Percentiles rank a stretch among this genome's conserved stretches.
These are phyloP conservation scores for Quercus berberidifolia DNA, from an alignment of 306 rosid genomes.

Conservation along the genomic window DNA sequence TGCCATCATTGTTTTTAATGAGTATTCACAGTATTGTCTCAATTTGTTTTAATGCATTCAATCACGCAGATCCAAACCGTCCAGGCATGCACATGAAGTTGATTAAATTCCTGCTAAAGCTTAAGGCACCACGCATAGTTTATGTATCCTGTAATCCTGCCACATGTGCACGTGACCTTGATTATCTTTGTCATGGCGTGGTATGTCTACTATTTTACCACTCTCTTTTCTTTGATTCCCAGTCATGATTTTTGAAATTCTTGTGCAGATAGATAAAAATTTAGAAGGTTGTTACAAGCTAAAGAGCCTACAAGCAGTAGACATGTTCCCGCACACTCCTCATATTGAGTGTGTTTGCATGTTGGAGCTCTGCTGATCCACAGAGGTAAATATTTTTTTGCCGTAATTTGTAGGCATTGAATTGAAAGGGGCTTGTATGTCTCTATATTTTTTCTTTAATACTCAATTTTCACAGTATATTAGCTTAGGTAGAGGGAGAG, in stretches of 20 bases:
- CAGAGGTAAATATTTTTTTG: constrained; percentile 1
- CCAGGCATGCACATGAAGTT: constrained; percentile 99
- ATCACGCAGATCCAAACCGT: constrained; percentile 85
- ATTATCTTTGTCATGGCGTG: constrained; percentile 94
- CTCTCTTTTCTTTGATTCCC: constrained; percentile 7
- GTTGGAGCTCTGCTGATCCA: constrained; percentile 62
- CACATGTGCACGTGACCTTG: constrained; percentile 92
- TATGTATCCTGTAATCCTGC: constrained; percentile 97
- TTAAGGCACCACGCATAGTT: constrained; percentile 72
- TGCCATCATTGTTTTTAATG: constrained; percentile 8
- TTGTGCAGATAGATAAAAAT: constrained; percentile 64
- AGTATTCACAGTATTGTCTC: constrained; percentile 5
- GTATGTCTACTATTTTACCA: constrained; percentile 38
- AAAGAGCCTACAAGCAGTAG: constrained; percentile 79
- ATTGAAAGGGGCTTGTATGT: not conserved
- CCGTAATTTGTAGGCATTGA: not conserved
- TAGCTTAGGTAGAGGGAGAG: not conserved
- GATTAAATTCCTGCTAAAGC: constrained; percentile 77
- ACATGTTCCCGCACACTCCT: constrained; percentile 99
- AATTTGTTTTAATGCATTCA: not conserved
- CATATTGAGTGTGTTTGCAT: constrained; percentile 92
- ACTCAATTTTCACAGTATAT: not conserved
- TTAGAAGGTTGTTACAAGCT: constrained; percentile 82
- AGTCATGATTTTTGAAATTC: constrained; percentile 21
- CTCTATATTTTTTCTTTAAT: not conserved